phyloP scores from a whole-genome alignment of 2,329 filamentous ascomycete species.

The Beauveria scarabaeidicola region DNA sequence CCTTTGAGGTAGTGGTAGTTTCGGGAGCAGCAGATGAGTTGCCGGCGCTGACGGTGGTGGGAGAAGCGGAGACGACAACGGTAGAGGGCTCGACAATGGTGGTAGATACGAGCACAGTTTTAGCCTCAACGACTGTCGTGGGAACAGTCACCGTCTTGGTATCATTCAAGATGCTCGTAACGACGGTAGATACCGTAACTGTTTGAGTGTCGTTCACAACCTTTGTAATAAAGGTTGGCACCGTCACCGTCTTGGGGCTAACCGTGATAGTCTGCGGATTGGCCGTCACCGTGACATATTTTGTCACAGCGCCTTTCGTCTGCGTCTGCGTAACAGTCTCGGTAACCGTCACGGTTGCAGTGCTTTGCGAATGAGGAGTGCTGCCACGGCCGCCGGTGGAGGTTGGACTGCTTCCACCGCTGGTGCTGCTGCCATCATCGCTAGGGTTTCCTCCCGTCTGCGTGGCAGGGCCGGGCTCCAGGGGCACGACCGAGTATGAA shows the following conservation, averaged over 20 bases:
- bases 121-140: not conserved
- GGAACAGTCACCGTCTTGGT: slow-evolving; percentile 1
- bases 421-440: slow-evolving; percentile 16
- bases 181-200: slow-evolving; percentile 17
- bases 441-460: slow-evolving; percentile 9
- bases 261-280: slow-evolving; percentile 14
- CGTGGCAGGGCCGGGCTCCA: slow-evolving; percentile 23
- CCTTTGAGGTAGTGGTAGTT: not conserved
- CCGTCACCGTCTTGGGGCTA: not conserved
- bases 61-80: slow-evolving; percentile 18
- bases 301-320: slow-evolving; percentile 20
- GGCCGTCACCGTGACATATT: slow-evolving; percentile 18
- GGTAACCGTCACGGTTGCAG: slow-evolving; percentile 10
- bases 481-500: slow-evolving; percentile 30
- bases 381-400: slow-evolving; percentile 11
- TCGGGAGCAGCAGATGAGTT: not conserved
- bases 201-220: slow-evolving; percentile 17
- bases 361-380: slow-evolving; percentile 2
- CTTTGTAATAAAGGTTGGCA: not conserved
- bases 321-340: slow-evolving; percentile 29
- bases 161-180: not conserved
- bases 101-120: not conserved
- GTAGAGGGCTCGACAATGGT: slow-evolving; percentile 20
- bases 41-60: slow-evolving; percentile 11
- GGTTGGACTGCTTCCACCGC: slow-evolving; percentile 11